Evolutionary conservation across 495 filamentous ascomycete species (phyloP).

Genomic region (Bryoglossum gracile): DNA sequence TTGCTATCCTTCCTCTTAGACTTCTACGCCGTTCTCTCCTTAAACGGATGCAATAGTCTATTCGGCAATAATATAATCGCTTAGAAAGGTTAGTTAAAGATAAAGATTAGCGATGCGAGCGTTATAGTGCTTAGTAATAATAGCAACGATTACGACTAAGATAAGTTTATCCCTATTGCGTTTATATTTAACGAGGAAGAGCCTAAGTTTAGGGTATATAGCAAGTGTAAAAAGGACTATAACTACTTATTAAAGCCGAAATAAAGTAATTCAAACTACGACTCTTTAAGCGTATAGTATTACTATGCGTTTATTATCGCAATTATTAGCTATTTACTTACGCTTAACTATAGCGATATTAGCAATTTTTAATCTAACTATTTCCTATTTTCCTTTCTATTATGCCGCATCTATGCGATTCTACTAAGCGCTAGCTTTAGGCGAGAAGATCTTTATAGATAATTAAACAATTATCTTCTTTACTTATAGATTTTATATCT

Average conservation of each 20-base stretch:
- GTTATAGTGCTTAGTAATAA: constrained; percentile 7
- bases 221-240: background rate
- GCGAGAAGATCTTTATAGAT: background rate
- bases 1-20: background rate
- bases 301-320: background rate
- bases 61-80: constrained; percentile 6
- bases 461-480: background rate
- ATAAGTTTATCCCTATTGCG: constrained; percentile 7
- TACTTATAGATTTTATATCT: background rate
- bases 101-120: constrained; percentile 9
- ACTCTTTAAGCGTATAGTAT: background rate
- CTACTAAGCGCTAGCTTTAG: background rate
- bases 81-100: constrained; percentile 1
- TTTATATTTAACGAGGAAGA: constrained; percentile 3
- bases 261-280: background rate
- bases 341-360: background rate
- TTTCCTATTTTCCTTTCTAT: background rate
- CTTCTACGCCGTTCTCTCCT: constrained; percentile 4
- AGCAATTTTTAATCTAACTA: background rate
- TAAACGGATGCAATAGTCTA: constrained; percentile 6
- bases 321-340: background rate
- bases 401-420: background rate
- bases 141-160: constrained; percentile 2
- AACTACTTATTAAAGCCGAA: background rate
- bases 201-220: constrained; percentile 8